Conservation (phyloP, 257 asterid genomes). For the Henckelia pumila region DNA sequence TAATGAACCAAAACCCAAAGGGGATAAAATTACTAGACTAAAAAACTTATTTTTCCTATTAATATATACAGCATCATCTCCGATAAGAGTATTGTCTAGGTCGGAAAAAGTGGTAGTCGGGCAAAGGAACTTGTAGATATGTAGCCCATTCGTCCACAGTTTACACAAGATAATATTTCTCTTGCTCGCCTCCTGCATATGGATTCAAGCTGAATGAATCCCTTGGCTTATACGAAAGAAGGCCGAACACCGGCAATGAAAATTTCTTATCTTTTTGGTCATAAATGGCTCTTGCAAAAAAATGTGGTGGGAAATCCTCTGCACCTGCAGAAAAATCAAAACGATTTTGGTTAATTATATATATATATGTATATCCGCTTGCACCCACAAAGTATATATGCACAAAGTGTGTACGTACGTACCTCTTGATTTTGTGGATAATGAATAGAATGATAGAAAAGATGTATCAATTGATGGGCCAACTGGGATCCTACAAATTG, state of each 20-base stretch:
- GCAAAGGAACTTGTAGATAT: constrained; percentile 47
- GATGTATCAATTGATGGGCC: constrained; percentile 53
- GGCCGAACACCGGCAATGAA: constrained; percentile 71
- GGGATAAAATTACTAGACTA: no score
- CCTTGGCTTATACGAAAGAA: constrained; percentile 71
- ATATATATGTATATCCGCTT: no score
- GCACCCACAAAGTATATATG: no score
- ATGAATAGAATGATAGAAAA: constrained; percentile 45
- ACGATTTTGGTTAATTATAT: no score
- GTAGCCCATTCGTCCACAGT: constrained; percentile 67
- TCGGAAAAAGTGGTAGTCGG: constrained; percentile 68
- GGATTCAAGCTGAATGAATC: constrained; percentile 63
- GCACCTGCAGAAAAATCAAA: no score
- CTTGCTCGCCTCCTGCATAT: constrained; percentile 67
- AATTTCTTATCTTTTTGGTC: constrained; percentile 44
- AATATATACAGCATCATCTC: no score
- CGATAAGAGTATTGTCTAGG: constrained; percentile 34
- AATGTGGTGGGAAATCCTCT: no score
- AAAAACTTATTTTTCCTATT: no score
- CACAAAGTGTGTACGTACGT: no score
- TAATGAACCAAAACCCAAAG: no score
- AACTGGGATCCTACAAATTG: constrained; percentile 56
- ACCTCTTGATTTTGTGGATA: constrained; percentile 63
- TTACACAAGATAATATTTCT: constrained; percentile 48
- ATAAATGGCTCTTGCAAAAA: constrained; percentile 25